Conservation (phyloP, 1,139 yeast species). For the Yamadazyma siamensis region DNA sequence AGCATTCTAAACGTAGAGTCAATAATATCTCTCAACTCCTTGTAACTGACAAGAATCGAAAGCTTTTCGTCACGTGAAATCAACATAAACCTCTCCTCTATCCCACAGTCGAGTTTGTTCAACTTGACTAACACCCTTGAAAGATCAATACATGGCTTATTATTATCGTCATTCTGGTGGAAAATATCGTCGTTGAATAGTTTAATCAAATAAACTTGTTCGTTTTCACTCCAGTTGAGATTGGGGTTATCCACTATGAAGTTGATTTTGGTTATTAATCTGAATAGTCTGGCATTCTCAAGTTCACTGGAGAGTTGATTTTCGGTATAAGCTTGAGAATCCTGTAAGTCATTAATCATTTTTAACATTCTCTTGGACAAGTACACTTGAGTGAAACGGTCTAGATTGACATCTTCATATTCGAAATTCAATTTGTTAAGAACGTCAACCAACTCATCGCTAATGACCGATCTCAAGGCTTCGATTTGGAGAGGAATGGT, state of each 20-base stretch:
- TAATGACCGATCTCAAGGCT: slow-evolving; percentile 15
- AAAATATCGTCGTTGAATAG: slow-evolving; percentile 83
- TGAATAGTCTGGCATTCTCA: slow-evolving; percentile 84
- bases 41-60: slow-evolving; percentile 76
- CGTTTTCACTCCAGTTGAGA: slow-evolving; percentile 68
- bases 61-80: slow-evolving; percentile 81
- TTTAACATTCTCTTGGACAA: slow-evolving; percentile 27
- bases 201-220: slow-evolving; percentile 70
- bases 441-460: slow-evolving; percentile 21
- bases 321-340: slow-evolving; percentile 63
- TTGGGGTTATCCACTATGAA: slow-evolving; percentile 75
- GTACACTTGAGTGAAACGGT: slow-evolving; percentile 28
- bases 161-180: slow-evolving; percentile 76
- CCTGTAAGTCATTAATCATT: slow-evolving; percentile 55
- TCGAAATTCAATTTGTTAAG: slow-evolving; percentile 14
- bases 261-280: slow-evolving; percentile 78
- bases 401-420: slow-evolving; percentile 14
- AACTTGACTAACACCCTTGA: slow-evolving; percentile 75
- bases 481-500: slow-evolving; percentile 13
- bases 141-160: slow-evolving; percentile 76
- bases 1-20: slow-evolving; percentile 70
- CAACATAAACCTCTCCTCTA: slow-evolving; percentile 75
- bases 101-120: slow-evolving; percentile 91
- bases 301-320: slow-evolving; percentile 66
- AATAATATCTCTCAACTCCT: slow-evolving; percentile 71